These are phyloP conservation scores for Neocallimastix lanati DNA, from an alignment of 192 early-diverging fungal genomes.

Conservation along the genomic window DNA sequence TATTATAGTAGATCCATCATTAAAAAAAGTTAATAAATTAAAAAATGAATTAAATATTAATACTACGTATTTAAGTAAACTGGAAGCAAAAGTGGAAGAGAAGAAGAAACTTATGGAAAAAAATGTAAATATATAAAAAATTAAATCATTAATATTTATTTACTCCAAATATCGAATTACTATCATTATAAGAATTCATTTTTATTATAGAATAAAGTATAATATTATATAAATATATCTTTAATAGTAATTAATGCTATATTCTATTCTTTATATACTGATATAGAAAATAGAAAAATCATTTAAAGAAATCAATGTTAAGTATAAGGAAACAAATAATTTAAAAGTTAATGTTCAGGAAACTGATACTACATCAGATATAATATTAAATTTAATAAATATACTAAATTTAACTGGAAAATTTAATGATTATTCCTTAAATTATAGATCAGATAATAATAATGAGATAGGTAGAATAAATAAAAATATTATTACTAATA, in stretches of 20 bases:
- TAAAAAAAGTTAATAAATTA: background rate
- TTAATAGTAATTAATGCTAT: no score
- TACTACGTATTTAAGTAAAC: background rate
- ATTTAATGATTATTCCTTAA: background rate
- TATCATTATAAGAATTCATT: no score
- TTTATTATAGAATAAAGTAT: no score
- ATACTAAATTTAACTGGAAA: background rate
- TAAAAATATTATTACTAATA: no score
- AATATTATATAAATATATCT: no score
- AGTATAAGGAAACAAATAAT: background rate
- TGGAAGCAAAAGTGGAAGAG: background rate
- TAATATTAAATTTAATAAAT: background rate
- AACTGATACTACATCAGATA: background rate
- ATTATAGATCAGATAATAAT: background rate
- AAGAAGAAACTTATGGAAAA: background rate
- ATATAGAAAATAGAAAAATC: background rate
- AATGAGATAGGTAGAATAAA: background rate
- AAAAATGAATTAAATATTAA: background rate
- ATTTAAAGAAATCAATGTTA: background rate
- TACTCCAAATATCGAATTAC: no score
- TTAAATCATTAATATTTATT: no score
- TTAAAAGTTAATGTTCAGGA: background rate
- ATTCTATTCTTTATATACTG: no score
- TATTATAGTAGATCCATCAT: background rate
- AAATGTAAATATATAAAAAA: background rate